Conservation (phyloP, 140 eudicot genomes). For the Erigeron philadelphicus region DNA sequence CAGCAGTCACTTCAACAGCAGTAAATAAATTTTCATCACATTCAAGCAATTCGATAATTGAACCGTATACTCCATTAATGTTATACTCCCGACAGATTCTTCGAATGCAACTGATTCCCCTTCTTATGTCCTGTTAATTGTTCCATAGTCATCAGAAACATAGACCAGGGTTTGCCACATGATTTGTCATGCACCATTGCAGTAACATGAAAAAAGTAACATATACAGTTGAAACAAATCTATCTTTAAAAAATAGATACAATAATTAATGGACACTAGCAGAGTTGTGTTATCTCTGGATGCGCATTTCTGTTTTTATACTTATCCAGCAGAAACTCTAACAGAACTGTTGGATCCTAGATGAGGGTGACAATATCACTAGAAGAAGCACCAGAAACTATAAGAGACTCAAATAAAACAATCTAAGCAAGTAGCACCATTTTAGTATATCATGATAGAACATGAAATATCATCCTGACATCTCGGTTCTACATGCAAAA, state of each 20-base stretch:
- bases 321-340: neutral
- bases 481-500: neutral
- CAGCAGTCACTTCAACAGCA: constrained; percentile 98
- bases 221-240: neutral
- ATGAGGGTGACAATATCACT: neutral
- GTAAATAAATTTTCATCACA: constrained; percentile 87
- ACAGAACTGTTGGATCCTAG: neutral
- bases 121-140: constrained; percentile 70
- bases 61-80: constrained; percentile 75
- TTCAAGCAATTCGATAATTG: constrained; percentile 83
- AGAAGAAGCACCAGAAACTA: neutral
- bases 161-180: constrained; percentile 9
- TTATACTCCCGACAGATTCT: constrained; percentile 64
- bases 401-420: neutral
- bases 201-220: neutral
- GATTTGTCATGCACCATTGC: neutral
- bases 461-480: neutral
- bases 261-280: too few species aligned
- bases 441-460: neutral
- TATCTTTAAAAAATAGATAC: too few species aligned
- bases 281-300: too few species aligned
- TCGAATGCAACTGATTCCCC: constrained; percentile 75
- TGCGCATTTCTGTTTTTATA: constrained; percentile 4
- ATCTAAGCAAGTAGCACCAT: constrained; percentile 1
- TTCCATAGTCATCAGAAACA: constrained; percentile 13